Conservation (phyloP, 2,329 filamentous ascomycete species). For the Stagonosporopsis rhizophila region DNA sequence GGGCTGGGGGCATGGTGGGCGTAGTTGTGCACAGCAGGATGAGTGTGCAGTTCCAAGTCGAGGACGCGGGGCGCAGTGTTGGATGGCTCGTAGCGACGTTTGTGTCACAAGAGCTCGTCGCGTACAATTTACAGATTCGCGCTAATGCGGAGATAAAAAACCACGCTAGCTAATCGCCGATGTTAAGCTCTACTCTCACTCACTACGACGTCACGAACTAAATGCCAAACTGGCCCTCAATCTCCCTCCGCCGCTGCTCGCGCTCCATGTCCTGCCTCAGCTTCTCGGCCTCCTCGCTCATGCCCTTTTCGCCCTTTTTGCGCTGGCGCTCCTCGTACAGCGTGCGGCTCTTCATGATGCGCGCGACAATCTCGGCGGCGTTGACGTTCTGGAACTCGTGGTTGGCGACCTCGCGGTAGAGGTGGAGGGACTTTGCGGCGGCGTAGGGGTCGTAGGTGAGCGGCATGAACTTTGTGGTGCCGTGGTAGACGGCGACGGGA, state of each 20-base stretch:
- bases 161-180: conserved; percentile 8
- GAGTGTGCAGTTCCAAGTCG: no score
- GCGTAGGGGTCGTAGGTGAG: conserved; percentile 67
- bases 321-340: conserved; percentile 92
- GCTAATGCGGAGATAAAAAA: conserved; percentile 7
- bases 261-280: conserved; percentile 48
- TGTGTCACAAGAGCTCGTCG: no score
- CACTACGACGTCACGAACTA: conserved; percentile 3
- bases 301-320: conserved; percentile 86
- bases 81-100: no score
- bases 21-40: no score
- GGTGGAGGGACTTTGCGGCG: conserved; percentile 79
- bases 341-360: conserved; percentile 85
- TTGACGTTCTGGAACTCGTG: conserved; percentile 90
- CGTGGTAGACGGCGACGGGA: conserved; percentile 88
- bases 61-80: no score
- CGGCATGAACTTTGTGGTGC: conserved; percentile 90
- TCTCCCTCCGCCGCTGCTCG: conserved; percentile 46
- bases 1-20: conserved; percentile 31
- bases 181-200: no score
- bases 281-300: conserved; percentile 67
- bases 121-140: neutral
- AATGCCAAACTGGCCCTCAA: conserved; percentile 51
- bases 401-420: conserved; percentile 78
- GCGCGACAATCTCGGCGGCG: conserved; percentile 86